Evolutionary conservation across 1,284 basidiomycete genomes (phyloP), one percentile per base, ranked within the genome.

Genomic region (Pisolithus thermaeus): DNA sequence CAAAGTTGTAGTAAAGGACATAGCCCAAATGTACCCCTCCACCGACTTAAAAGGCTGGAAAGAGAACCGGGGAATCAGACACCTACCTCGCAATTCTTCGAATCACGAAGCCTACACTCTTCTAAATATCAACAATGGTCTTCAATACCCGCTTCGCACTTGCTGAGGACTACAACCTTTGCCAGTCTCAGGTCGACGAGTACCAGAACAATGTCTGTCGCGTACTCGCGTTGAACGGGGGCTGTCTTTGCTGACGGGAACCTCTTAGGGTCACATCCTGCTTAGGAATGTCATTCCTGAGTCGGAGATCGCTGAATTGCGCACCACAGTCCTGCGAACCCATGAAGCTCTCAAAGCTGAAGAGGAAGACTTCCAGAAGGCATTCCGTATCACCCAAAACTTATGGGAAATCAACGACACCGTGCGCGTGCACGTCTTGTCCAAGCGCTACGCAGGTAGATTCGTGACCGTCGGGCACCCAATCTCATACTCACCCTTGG

Each of bases 331-430:
- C 7, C 37, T 50, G 22, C 32, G 23, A 37, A 25, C 49, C 3
- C 49, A 50, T 18, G 41, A 50, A 4, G 42, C 37, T 25, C 49
- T 50, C 27, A 23, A 45, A 18, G 37, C 22, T 3, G 42, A 43
- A 27, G 49, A 50, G 8, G 49, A 50, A n/a, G 36, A 42, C 49
- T 50, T 44, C 49, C 32, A 50, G 16, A 45, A 50, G 42, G 49
- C 49, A 37, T 50, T 50, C 49, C 49, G 49, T 16, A 32, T 45
- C 4, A 50, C 49, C n/a, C 41, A 50, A 36, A 50, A 50, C 16
- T 22, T 50, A 14, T 50, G 49, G 49, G 49, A 50, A 39, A 39
- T 45, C 12, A 45, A 50, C 42, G 32, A 50, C 37, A 30, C 45
- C 41, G 49, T 50, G 3, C 49, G 42, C 6, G 42, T 25, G n/a